Evolutionary conservation across 2,329 filamentous ascomycete genomes (phyloP).

Genomic region (Ambrosiella beaveri): DNA sequence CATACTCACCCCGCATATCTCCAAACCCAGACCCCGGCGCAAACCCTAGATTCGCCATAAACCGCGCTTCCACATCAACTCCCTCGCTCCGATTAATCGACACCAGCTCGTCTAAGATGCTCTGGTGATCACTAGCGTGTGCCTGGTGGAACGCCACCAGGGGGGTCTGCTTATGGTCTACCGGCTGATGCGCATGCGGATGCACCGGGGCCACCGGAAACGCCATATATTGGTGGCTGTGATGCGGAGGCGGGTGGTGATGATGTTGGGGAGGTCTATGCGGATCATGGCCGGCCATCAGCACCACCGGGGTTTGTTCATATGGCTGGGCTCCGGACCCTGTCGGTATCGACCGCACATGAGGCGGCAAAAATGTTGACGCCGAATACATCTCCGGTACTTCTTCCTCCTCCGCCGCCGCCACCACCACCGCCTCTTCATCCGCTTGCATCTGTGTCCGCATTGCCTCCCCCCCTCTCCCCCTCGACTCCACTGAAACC

Average conservation of each 20-base stretch:
- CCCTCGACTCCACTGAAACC: too few relatives aligned
- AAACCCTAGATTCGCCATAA: conserved; percentile 51
- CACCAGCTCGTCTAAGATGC: conserved; percentile 34
- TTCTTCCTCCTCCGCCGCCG: not conserved
- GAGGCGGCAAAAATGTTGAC: not conserved
- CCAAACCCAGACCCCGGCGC: conserved; percentile 42
- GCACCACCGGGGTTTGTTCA: too few relatives aligned
- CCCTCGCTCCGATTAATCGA: conserved; percentile 32
- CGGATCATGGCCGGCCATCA: too few relatives aligned
- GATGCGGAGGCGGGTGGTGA: too few relatives aligned
- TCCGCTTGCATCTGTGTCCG: not conserved
- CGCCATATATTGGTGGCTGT: conserved; percentile 1
- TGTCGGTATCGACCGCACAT: not conserved
- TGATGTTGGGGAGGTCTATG: too few relatives aligned
- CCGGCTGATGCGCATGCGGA: too few relatives aligned
- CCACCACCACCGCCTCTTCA: not conserved
- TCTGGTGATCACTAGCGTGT: conserved; percentile 27
- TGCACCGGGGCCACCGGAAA: not conserved
- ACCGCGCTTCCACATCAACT: conserved; percentile 39
- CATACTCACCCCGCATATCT: conserved; percentile 30
- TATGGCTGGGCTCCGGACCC: not conserved
- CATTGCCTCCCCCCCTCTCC: not conserved
- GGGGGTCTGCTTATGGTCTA: too few relatives aligned
- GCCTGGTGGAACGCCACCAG: not conserved
- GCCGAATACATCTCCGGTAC: not conserved